Evolutionary conservation across 345 rosid genomes (phyloP).

Genomic region (Raphanus raphanistrum): DNA sequence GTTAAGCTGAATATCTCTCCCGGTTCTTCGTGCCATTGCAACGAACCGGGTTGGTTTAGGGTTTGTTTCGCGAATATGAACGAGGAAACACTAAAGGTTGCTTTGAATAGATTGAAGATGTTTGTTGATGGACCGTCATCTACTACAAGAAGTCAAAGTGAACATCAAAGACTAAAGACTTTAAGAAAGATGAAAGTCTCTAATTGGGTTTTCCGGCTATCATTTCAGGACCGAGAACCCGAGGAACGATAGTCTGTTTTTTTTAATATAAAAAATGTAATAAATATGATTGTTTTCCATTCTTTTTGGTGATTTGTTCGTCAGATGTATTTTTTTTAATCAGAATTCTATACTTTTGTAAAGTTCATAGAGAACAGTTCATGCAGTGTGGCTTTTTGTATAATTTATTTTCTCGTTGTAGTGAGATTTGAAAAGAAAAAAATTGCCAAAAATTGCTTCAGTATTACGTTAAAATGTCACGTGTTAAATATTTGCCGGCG

Average conservation of each 20-base stretch:
- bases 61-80: slow-evolving; percentile 79
- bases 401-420: slow-evolving; percentile 2
- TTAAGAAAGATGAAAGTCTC: slow-evolving; percentile 47
- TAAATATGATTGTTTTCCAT: slow-evolving; percentile 15
- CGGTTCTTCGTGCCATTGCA: slow-evolving; percentile 79
- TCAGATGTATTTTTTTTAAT: not conserved
- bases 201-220: slow-evolving; percentile 77
- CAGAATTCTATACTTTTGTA: slow-evolving; percentile 23
- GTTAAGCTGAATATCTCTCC: slow-evolving; percentile 62
- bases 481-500: not conserved
- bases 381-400: slow-evolving; percentile 15
- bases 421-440: not conserved
- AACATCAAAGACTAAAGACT: slow-evolving; percentile 47
- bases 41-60: slow-evolving; percentile 77
- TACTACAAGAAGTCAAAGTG: slow-evolving; percentile 40
- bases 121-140: slow-evolving; percentile 44
- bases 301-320: slow-evolving; percentile 30
- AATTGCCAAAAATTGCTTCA: slow-evolving; percentile 13
- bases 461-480: slow-evolving; percentile 14
- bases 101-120: slow-evolving; percentile 54
- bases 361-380: slow-evolving; percentile 4
- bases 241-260: slow-evolving; percentile 52
- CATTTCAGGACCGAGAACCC: slow-evolving; percentile 54
- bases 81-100: slow-evolving; percentile 54
- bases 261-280: not conserved